Base-by-base conservation (phyloP, 2,329 filamentous ascomycete species). In the Ceratocystis destructans region DNA sequence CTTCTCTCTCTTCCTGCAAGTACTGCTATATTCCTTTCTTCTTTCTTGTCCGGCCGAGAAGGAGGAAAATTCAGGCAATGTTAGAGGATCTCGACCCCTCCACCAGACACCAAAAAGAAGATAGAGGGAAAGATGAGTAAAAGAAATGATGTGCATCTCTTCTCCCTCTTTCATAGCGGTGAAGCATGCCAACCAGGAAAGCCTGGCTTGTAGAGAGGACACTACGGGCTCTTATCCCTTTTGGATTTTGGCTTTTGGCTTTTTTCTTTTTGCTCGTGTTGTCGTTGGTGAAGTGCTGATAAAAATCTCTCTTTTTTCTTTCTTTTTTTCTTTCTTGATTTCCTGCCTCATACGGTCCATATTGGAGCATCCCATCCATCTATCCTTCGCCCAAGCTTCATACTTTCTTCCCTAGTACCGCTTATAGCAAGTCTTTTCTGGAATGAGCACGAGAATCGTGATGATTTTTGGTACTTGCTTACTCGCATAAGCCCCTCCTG, bases 111-210 rank as follows among this genome's bases (percentile, higher is more conserved):
- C 22, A n/a, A 22, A n/a, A 22, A 28, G 12, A 50, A 20, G 12
- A 22, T 33, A 64, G 41, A 55, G 17, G 22, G 31, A 25, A 64
- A 15, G 44, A 53, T 17, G n/a, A 50, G 41, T 2, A 53, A 22
- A 55, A 10, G 25, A 37, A 37, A 62, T 46, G 61, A 62, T 44
- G 61, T 46, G 44, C 37, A 46, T 4, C 20, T 62, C 20, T 44
- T 62, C 37, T 48, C 44, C 44, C 37, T 31, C 46, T 31, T 28
- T 20, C 46, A 50, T 63, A 48, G 61, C 61, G 61, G 37, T 62
- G 61, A 48, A 50, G 61, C 61, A 22, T 63, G 37, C 61, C 37
- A 48, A 63, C 61, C 41, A 63, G 61, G 61, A 50, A 37, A 33
- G 44, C 61, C 62, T 44, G 62, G 50, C 48, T 55, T 53, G 48